phyloP scores from a whole-genome alignment of 2,329 filamentous ascomycete species.

The Aureobasidium sp. region DNA sequence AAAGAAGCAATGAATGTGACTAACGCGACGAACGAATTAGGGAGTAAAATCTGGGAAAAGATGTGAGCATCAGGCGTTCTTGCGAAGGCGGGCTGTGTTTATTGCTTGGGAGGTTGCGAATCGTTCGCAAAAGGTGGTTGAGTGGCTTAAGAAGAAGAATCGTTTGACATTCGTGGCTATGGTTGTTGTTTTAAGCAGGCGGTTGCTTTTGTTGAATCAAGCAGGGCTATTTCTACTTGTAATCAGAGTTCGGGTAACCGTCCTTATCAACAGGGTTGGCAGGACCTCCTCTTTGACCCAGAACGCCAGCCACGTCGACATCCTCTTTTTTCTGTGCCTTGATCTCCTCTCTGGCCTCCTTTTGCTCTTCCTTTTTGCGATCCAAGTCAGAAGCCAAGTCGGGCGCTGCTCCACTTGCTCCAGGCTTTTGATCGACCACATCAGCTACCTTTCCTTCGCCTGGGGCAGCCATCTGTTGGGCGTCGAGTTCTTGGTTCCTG shows the following conservation, averaged over 20 bases:
- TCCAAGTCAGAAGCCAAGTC: slow-evolving; percentile 42
- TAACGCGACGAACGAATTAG: neutral
- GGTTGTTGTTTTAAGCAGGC: neutral
- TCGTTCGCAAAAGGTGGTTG: neutral
- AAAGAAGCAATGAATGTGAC: neutral
- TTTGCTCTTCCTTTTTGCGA: slow-evolving; percentile 45
- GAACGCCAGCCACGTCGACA: slow-evolving; percentile 35
- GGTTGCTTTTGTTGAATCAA: neutral
- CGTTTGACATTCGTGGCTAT: slow-evolving; percentile 5
- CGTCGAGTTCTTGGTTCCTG: slow-evolving; percentile 41
- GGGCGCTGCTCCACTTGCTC: slow-evolving; percentile 29
- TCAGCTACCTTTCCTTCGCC: slow-evolving; percentile 40
- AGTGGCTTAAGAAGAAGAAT: neutral
- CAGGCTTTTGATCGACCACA: slow-evolving; percentile 35
- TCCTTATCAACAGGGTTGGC: slow-evolving; percentile 33
- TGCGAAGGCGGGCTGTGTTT: neutral
- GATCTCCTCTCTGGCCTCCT: slow-evolving; percentile 34
- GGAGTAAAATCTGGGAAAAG: neutral
- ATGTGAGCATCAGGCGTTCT: slow-evolving; percentile 1
- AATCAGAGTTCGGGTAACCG: slow-evolving; percentile 24
- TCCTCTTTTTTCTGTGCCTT: slow-evolving; percentile 33
- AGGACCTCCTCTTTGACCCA: slow-evolving; percentile 42
- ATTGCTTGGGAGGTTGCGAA: neutral
- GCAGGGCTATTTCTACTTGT: neutral
- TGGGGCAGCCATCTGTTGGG: slow-evolving; percentile 41